Percentiles rank a stretch among this genome's conserved stretches.
Evolutionary conservation across 805 yeast genomes (phyloP).

Genomic region (Candida pini): DNA sequence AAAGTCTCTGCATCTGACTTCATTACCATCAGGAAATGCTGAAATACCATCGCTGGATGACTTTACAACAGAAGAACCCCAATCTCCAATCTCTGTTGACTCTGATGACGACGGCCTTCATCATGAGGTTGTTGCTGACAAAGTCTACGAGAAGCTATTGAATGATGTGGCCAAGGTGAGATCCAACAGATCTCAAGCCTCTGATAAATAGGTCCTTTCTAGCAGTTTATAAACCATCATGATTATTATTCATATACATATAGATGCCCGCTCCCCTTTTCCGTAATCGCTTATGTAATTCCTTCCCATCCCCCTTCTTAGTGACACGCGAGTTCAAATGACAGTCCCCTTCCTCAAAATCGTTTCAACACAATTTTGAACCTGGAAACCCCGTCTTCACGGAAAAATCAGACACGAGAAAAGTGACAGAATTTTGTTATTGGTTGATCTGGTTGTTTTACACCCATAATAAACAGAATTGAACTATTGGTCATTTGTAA

Average conservation of each 20-base stretch:
- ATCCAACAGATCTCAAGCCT: constrained; percentile 34
- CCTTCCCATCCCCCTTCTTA: too few species aligned
- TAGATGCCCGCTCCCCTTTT: background rate
- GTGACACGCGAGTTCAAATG: too few species aligned
- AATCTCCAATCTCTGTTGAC: constrained; percentile 22
- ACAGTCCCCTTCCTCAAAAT: background rate
- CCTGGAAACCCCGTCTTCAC: too few species aligned
- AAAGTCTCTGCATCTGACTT: background rate
- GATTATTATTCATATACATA: background rate
- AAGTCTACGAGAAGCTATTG: constrained; percentile 65
- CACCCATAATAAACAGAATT: too few species aligned
- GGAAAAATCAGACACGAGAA: too few species aligned
- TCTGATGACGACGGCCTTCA: constrained; percentile 20
- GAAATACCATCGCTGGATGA: background rate
- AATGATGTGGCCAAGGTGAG: constrained; percentile 64
- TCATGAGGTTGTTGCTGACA: constrained; percentile 46
- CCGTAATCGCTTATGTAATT: too few species aligned
- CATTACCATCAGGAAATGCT: background rate
- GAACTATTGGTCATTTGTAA: too few species aligned
- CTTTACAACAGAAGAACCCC: constrained; percentile 9
- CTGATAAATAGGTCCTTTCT: constrained; percentile 6
- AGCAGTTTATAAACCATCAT: background rate
- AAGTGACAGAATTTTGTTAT: too few species aligned
- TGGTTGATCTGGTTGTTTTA: too few species aligned
- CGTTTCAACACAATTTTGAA: background rate